Percentiles rank a stretch among this genome's conserved stretches.
Evolutionary conservation across 306 rosid species (phyloP).

Genomic region (Erythrophleum fordii): DNA sequence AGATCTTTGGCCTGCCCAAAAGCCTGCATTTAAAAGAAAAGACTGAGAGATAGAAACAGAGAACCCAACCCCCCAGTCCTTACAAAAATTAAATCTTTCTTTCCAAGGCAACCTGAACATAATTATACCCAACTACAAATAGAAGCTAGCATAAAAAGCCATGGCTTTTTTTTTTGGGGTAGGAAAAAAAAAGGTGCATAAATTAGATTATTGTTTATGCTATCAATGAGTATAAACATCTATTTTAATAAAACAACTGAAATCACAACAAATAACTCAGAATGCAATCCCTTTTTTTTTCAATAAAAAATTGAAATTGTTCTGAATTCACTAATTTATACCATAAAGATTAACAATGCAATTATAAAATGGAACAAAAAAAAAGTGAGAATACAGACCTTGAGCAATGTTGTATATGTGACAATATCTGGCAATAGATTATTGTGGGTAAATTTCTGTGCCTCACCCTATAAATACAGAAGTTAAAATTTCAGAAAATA

Average conservation of each 20-base stretch:
- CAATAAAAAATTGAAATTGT: background rate
- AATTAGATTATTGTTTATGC: conserved; percentile 16
- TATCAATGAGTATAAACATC: conserved; percentile 15
- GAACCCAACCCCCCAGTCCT: background rate
- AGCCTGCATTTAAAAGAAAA: conserved; percentile 58
- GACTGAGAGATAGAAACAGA: conserved; percentile 21
- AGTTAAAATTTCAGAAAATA: conserved; percentile 31
- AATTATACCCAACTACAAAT: background rate
- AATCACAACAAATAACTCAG: conserved; percentile 4
- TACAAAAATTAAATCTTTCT: background rate
- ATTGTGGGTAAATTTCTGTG: conserved; percentile 43
- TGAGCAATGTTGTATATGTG: conserved; percentile 74
- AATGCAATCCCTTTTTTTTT: background rate
- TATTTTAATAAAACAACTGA: conserved; percentile 4
- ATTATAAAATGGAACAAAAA: conserved; percentile 5
- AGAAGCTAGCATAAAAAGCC: conserved; percentile 3
- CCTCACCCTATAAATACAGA: conserved; percentile 52
- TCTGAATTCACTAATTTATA: background rate
- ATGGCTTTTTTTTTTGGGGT: background rate
- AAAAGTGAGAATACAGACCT: conserved; percentile 54
- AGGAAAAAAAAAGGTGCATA: background rate
- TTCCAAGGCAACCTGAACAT: background rate
- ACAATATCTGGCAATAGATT: conserved; percentile 75
- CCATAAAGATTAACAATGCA: conserved; percentile 3
- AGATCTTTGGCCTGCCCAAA: conserved; percentile 72